Evolutionary conservation across 768 basidiomycete genomes (phyloP), one percentile per base, ranked within the genome.

Genomic region (Tylopilus sp.): DNA sequence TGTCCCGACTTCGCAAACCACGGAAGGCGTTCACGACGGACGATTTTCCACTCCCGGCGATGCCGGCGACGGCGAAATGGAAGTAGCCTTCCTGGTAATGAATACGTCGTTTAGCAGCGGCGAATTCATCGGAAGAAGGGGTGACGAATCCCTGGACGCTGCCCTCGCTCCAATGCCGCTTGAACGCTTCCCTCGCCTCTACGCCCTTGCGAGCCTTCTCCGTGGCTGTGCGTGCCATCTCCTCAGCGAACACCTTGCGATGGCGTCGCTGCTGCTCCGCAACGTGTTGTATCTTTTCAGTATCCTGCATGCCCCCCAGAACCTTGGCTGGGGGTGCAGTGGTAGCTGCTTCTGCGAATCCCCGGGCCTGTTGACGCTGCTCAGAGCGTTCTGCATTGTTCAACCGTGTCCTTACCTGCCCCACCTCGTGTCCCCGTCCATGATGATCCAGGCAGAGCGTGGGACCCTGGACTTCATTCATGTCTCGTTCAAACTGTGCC

Each of bases 21-120:
- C 71, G 69, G 41, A 72, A 62, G 3, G 71, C 63, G 50, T 73
- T 71, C 17, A 73, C 62, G 7, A 73, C 57, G 9, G 71, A 71
- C 1, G 71, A 73, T 47, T 73, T 73, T 31, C 71, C 70, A n/a
- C 67, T 64, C 6, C 69, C 71, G 2, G 69, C 58, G 26, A 64
- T 33, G 1, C 71, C 71, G 11, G 68, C 69, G 44, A 73, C 41
- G 3, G 67, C 71, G 45, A 73, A 64, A 39, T 73, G 70, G 39
- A 69, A 69, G 9, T 52, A 40, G 2, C 60, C 64, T 18, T 71
- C 66, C 15, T 25, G 55, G 33, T 64, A 66, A 43, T 58, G 58
- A 11, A 67, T 38, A 3, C 51, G 55, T 7, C n/a, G 53, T 45
- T 66, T 66, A 3, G 53, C 53, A 0, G 51, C 55, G 5, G 48